These are phyloP conservation scores for Pyrenula massariospora DNA, from an alignment of 495 filamentous ascomycete species.

Conservation along the genomic window DNA sequence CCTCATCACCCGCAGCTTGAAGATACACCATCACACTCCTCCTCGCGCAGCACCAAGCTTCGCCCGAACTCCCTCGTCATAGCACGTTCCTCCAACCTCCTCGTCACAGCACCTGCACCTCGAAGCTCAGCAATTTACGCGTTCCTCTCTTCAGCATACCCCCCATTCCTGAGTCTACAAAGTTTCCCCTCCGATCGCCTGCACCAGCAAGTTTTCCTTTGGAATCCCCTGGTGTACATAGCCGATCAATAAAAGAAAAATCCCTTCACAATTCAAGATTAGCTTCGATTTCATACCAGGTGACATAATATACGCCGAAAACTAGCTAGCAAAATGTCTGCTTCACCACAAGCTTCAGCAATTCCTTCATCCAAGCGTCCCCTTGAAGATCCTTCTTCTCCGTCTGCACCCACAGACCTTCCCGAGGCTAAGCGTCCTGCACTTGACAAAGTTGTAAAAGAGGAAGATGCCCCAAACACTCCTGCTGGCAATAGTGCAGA, in stretches of 20 bases:
- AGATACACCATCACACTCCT: neutral
- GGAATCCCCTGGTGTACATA: conserved; percentile 83
- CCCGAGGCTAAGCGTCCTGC: conserved; percentile 95
- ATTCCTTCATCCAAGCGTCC: conserved; percentile 76
- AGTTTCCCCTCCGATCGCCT: conserved; percentile 28
- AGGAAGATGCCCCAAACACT: conserved; percentile 23
- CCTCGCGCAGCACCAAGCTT: neutral
- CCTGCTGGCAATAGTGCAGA: conserved; percentile 26
- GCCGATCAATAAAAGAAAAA: conserved; percentile 46
- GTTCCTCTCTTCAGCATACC: conserved; percentile 8
- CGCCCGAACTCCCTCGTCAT: neutral
- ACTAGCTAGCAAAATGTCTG: conserved; percentile 38
- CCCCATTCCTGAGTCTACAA: neutral
- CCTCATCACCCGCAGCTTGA: neutral
- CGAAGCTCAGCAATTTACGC: conserved; percentile 14
- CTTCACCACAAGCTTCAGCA: conserved; percentile 44
- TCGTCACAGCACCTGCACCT: conserved; percentile 8
- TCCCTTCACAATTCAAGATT: conserved; percentile 23
- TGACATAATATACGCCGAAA: conserved; percentile 17
- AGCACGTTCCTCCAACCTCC: conserved; percentile 2
- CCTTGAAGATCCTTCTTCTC: conserved; percentile 91
- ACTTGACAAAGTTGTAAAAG: conserved; percentile 76
- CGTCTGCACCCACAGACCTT: conserved; percentile 80
- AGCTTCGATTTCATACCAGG: conserved; percentile 18
- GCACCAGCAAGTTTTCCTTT: conserved; percentile 89